Conservation (phyloP, 495 filamentous ascomycete species). For the Penicillium fimorum region DNA sequence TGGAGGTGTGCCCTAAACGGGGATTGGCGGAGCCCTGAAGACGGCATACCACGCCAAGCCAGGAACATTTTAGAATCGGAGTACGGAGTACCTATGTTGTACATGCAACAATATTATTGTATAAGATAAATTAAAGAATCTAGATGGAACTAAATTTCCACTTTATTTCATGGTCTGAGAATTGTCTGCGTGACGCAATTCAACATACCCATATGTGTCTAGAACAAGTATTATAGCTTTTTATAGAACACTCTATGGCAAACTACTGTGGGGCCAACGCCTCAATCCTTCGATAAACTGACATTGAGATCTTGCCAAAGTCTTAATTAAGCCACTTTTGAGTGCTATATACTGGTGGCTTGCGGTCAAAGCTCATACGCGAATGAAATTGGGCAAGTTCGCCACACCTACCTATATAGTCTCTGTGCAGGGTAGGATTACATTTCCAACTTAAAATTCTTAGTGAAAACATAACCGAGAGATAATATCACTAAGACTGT, state of each 20-base stretch:
- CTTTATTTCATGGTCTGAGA: too few species aligned
- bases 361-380: not conserved
- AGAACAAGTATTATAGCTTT: not conserved
- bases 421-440: not conserved
- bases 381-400: not conserved
- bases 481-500: too few species aligned
- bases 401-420: not conserved
- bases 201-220: not conserved
- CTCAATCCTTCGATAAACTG: not conserved
- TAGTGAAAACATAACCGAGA: not conserved
- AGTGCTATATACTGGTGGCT: not conserved
- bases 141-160: too few species aligned
- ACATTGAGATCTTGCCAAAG: not conserved
- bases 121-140: too few species aligned
- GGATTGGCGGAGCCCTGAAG: constrained; percentile 1
- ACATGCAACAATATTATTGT: too few species aligned
- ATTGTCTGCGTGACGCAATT: too few species aligned
- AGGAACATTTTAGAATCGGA: too few species aligned
- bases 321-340: not conserved
- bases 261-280: not conserved
- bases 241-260: not conserved
- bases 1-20: not conserved
- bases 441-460: not conserved
- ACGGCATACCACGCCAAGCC: not conserved
- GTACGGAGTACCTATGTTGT: too few species aligned